Conservation (phyloP, 129 eudicot genomes). For the Centaurea solstitialis region DNA sequence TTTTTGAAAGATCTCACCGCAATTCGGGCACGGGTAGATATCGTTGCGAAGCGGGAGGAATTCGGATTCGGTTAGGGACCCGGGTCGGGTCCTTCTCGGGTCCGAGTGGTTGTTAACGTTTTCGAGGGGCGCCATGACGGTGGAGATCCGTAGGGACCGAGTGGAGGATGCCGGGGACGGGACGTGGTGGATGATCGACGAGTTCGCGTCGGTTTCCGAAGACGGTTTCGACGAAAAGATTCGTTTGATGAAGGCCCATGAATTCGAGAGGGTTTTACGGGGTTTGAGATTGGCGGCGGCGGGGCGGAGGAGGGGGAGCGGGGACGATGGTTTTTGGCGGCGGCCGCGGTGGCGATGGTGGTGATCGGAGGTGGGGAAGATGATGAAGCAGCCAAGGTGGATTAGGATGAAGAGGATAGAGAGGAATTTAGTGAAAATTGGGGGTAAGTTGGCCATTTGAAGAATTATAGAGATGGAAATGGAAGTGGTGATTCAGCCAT, state of each 20-base stretch:
- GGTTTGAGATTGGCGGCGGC: constrained; percentile 37
- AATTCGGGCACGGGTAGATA: constrained; percentile 67
- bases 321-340: constrained; percentile 36
- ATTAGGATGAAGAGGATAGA: constrained; percentile 46
- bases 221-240: constrained; percentile 42
- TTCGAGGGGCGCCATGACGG: not conserved
- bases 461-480: not conserved
- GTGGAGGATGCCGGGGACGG: constrained; percentile 44
- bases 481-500: too few species aligned
- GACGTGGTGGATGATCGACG: constrained; percentile 33
- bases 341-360: constrained; percentile 30
- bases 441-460: constrained; percentile 37
- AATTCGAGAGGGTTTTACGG: constrained; percentile 38
- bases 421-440: constrained; percentile 40
- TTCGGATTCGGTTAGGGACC: constrained; percentile 28
- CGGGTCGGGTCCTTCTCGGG: constrained; percentile 14
- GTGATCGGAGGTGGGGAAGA: constrained; percentile 35
- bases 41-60: constrained; percentile 57
- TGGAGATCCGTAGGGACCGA: constrained; percentile 26
- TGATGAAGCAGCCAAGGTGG: constrained; percentile 59
- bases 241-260: constrained; percentile 57
- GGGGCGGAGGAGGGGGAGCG: constrained; percentile 42
- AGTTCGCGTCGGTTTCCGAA: constrained; percentile 8
- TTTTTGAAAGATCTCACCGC: constrained; percentile 74
- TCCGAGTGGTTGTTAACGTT: not conserved